These are phyloP conservation scores for Lipomyces kockii DNA, from an alignment of 805 yeast genomes.

Conservation along the genomic window DNA sequence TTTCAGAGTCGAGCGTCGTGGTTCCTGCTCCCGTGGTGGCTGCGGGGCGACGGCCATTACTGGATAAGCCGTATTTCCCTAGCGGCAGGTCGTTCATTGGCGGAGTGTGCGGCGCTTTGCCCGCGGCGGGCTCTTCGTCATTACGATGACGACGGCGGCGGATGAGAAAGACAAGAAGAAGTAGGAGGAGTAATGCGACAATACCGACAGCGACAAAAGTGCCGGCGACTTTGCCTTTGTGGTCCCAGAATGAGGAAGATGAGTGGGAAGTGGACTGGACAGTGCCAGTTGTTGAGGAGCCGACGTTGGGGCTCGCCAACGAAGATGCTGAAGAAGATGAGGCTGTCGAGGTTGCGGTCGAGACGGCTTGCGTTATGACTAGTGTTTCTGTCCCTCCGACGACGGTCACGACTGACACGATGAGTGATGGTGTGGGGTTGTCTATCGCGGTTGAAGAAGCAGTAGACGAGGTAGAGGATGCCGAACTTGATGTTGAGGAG, in stretches of 20 bases:
- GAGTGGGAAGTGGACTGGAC: conserved; percentile 23
- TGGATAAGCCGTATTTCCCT: conserved; percentile 31
- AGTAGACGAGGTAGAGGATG: conserved; percentile 2
- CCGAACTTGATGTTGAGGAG: neutral
- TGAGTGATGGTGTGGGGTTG: conserved; percentile 24
- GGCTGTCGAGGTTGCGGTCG: conserved; percentile 26
- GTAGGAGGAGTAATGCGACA: conserved; percentile 54
- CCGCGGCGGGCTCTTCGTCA: conserved; percentile 24
- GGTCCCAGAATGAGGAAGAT: conserved; percentile 59
- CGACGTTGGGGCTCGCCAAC: neutral
- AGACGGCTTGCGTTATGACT: conserved; percentile 32
- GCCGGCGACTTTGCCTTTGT: conserved; percentile 82
- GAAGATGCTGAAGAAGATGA: conserved; percentile 12
- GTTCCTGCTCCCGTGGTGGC: conserved; percentile 19
- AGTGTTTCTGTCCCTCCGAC: conserved; percentile 38
- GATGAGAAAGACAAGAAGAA: conserved; percentile 53
- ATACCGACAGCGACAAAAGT: conserved; percentile 81
- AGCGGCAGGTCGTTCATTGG: conserved; percentile 19
- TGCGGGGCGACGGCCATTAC: conserved; percentile 22
- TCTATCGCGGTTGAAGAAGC: conserved; percentile 30
- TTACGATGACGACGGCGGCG: conserved; percentile 42
- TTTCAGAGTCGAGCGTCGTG: conserved; percentile 24
- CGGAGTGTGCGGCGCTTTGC: conserved; percentile 13
- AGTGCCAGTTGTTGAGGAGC: conserved; percentile 11
- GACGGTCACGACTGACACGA: conserved; percentile 41